Base-by-base conservation (phyloP, 2,329 filamentous ascomycete genomes). In the Ramichloridium luteum region DNA sequence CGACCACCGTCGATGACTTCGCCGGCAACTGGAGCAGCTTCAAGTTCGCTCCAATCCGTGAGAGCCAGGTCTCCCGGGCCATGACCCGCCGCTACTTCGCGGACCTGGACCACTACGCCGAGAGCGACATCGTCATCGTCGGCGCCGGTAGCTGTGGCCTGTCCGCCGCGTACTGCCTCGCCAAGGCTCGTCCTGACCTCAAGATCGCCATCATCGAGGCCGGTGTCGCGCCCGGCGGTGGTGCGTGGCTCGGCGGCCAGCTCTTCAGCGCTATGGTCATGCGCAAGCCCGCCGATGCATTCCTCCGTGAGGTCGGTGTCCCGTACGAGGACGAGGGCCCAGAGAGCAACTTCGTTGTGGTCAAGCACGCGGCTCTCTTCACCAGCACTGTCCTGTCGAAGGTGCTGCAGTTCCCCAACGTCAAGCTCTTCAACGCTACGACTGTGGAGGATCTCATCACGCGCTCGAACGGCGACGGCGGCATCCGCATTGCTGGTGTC, bases 401-500 rank as follows among this genome's bases (percentile, higher is more conserved):
- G 60, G 85, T 94, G 6, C 66, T 94, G 31, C 61, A 71, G 37
- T 81, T 92, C 64, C 80, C 82, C 41, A 93, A 94, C 60, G 73
- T 93, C 52, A 94, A 94, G 72, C 75, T 94, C 40, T 94, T 93
- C 74, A 94, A 94, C 56, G 85, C 85, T 22, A 93, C 86, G 20
- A 71, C 80, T 13, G 85, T 94, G 26, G 86, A 94, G 62, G 85
- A 94, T 51, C 67, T 94, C 41, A 88, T 94, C 60, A 93, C 85
- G 13, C 80, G 85, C 27, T 72, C 72, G 9, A 58, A 61, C 28
- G 62, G 58, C 23, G 36, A 48, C 15, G 62, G 65, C 13, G 62
- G 64, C 6, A 60, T 92, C 26, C 75, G 80, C 41, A 77, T 93
- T 44, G 80, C 83, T 6, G 85, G 85, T 49, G 85, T 93, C 2